Evolutionary conservation across 2,329 filamentous ascomycete species (phyloP).

Genomic region (Beauveria varroae): DNA sequence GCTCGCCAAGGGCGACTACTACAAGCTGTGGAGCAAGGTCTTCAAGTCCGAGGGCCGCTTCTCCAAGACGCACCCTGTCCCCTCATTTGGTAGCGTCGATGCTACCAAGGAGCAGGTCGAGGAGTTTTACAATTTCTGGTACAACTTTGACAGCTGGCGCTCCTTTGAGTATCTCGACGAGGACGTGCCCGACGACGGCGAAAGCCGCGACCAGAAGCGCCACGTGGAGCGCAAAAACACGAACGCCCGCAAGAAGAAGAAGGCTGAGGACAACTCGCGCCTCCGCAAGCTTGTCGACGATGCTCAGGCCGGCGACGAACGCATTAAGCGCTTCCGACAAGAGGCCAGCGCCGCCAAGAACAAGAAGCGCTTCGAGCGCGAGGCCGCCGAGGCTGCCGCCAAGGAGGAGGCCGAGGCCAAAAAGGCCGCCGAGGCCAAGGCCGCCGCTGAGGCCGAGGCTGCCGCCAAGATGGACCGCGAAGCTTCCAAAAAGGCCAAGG

Average conservation of each 20-base stretch:
- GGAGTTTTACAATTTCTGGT: conserved; percentile 98
- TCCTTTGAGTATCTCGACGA: conserved; percentile 98
- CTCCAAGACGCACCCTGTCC: conserved; percentile 84
- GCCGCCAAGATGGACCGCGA: conserved; percentile 79
- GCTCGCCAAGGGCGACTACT: conserved; percentile 77
- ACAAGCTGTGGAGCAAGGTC: conserved; percentile 85
- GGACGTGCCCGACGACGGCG: conserved; percentile 97
- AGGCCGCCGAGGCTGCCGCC: conserved; percentile 82
- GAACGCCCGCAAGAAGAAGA: conserved; percentile 97
- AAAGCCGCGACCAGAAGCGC: conserved; percentile 98
- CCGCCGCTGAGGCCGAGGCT: conserved; percentile 76
- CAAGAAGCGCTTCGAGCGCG: conserved; percentile 84
- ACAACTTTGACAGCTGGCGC: conserved; percentile 98
- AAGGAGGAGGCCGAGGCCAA: conserved; percentile 77
- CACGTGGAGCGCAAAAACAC: conserved; percentile 98
- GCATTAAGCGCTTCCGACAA: conserved; percentile 95
- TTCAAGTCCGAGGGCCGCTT: conserved; percentile 92
- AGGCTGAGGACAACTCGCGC: conserved; percentile 92
- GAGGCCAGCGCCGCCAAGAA: conserved; percentile 91
- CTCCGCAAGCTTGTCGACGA: conserved; percentile 88
- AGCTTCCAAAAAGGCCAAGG: conserved; percentile 89
- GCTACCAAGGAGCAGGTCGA: conserved; percentile 86
- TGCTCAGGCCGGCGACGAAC: conserved; percentile 74
- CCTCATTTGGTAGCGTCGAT: conserved; percentile 75
- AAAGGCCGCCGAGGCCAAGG: conserved; percentile 76